Evolutionary conservation across 495 filamentous ascomycete genomes (phyloP).

Genomic region (Penicillium alfredii): DNA sequence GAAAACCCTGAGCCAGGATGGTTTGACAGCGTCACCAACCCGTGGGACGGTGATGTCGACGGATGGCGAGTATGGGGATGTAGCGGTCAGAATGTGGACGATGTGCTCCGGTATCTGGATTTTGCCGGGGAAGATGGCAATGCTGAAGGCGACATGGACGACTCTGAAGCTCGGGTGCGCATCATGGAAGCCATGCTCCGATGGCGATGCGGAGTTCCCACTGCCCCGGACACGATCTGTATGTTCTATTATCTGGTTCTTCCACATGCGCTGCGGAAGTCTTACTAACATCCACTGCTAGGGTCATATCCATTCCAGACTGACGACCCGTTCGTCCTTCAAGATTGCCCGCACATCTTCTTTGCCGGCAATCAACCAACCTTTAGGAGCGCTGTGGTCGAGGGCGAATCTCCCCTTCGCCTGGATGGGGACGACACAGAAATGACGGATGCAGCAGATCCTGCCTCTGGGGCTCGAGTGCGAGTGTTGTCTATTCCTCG

Average conservation of each 20-base stretch:
- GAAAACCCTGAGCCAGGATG: slow-evolving; percentile 54
- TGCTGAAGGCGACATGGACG: slow-evolving; percentile 21
- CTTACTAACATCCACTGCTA: slow-evolving; percentile 29
- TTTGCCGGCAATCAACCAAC: slow-evolving; percentile 82
- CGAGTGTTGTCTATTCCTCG: slow-evolving; percentile 73
- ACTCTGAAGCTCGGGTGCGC: slow-evolving; percentile 64
- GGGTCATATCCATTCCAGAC: slow-evolving; percentile 95
- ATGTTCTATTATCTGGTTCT: slow-evolving; percentile 29
- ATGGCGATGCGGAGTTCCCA: slow-evolving; percentile 90
- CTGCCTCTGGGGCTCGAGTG: slow-evolving; percentile 56
- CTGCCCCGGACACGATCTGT: slow-evolving; percentile 95
- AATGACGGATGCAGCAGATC: slow-evolving; percentile 33
- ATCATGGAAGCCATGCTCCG: slow-evolving; percentile 90
- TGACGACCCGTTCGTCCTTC: slow-evolving; percentile 78
- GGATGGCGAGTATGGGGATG: slow-evolving; percentile 80
- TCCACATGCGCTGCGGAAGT: neutral
- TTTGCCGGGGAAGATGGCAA: slow-evolving; percentile 28
- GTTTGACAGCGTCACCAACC: slow-evolving; percentile 90
- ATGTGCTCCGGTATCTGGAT: slow-evolving; percentile 81
- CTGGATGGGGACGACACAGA: slow-evolving; percentile 35
- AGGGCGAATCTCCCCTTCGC: slow-evolving; percentile 39
- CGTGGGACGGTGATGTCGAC: slow-evolving; percentile 82
- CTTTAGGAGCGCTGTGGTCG: slow-evolving; percentile 71
- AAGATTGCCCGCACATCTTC: slow-evolving; percentile 82
- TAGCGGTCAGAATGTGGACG: slow-evolving; percentile 87